Conservation (phyloP, 2,329 filamentous ascomycete genomes). For the Didymella lethalis region DNA sequence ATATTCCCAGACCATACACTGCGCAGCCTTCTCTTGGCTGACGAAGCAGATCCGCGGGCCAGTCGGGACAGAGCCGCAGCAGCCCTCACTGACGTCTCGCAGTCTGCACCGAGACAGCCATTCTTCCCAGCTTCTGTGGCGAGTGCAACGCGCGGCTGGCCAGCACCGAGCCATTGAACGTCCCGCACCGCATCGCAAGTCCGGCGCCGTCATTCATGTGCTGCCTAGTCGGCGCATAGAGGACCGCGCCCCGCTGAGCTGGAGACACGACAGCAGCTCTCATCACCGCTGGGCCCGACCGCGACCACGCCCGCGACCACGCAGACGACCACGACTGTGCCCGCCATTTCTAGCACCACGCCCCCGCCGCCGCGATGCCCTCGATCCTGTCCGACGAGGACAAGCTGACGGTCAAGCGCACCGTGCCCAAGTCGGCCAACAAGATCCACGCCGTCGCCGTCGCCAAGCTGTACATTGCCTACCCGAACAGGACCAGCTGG, state of each 20-base stretch:
- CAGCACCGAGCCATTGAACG: conserved; percentile 14
- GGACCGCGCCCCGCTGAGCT: conserved; percentile 41
- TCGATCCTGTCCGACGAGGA: conserved; percentile 87
- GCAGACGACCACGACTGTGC: conserved; percentile 11
- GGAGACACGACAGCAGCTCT: conserved; percentile 25
- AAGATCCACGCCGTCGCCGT: conserved; percentile 97
- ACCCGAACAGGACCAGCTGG: conserved; percentile 87
- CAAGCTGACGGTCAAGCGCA: conserved; percentile 94
- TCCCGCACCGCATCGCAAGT: conserved; percentile 17
- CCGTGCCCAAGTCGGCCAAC: conserved; percentile 91
- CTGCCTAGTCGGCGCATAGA: conserved; percentile 35
- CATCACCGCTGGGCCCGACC: background rate
- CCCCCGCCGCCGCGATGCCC: conserved; percentile 53
- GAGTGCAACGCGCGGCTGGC: conserved; percentile 27
- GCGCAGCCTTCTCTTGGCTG: conserved; percentile 8
- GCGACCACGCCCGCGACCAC: background rate
- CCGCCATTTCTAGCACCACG: conserved; percentile 23
- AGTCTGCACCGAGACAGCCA: conserved; percentile 26
- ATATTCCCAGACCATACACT: background rate
- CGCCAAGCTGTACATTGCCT: conserved; percentile 89
- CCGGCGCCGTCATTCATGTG: conserved; percentile 36
- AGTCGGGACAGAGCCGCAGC: conserved; percentile 36
- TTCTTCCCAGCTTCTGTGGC: conserved; percentile 29
- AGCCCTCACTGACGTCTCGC: conserved; percentile 35
- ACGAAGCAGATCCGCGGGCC: conserved; percentile 17